Conservation (phyloP, 257 asterid species). For the Solanum sejunctum region DNA sequence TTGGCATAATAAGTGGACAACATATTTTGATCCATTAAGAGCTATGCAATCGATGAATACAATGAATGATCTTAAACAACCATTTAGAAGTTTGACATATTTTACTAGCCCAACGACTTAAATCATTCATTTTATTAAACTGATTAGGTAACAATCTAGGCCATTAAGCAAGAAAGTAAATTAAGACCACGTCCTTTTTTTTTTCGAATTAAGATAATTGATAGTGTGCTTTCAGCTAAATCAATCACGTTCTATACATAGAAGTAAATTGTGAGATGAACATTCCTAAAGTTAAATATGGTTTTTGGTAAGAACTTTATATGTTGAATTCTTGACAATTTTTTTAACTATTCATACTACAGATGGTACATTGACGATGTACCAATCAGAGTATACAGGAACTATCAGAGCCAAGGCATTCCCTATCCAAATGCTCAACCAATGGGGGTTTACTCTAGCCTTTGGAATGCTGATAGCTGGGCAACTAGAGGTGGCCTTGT, state of each 20-base stretch:
- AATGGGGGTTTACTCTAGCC: constrained; percentile 64
- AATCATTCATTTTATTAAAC: background rate
- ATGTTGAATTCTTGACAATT: too few species aligned
- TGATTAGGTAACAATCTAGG: background rate
- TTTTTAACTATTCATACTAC: too few species aligned
- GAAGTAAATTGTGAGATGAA: too few species aligned
- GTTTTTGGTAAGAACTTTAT: too few species aligned
- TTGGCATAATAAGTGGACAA: background rate
- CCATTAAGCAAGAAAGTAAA: too few species aligned
- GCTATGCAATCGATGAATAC: rapidly evolving
- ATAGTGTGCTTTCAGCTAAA: too few species aligned
- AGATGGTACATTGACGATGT: constrained; percentile 66
- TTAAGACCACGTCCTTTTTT: too few species aligned
- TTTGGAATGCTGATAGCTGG: constrained; percentile 86
- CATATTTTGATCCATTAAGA: background rate
- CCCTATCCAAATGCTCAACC: constrained; percentile 45
- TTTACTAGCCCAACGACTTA: background rate
- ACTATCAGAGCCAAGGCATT: constrained; percentile 33
- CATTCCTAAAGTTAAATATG: too few species aligned
- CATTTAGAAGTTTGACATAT: background rate
- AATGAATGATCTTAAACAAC: background rate
- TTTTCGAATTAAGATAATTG: too few species aligned
- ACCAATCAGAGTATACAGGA: constrained; percentile 57
- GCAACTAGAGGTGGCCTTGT: constrained; percentile 69
- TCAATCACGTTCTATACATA: too few species aligned